Evolutionary conservation across 768 basidiomycete species (phyloP), one percentile per base, ranked within the genome.

Genomic region (Pleurotus platypus): DNA sequence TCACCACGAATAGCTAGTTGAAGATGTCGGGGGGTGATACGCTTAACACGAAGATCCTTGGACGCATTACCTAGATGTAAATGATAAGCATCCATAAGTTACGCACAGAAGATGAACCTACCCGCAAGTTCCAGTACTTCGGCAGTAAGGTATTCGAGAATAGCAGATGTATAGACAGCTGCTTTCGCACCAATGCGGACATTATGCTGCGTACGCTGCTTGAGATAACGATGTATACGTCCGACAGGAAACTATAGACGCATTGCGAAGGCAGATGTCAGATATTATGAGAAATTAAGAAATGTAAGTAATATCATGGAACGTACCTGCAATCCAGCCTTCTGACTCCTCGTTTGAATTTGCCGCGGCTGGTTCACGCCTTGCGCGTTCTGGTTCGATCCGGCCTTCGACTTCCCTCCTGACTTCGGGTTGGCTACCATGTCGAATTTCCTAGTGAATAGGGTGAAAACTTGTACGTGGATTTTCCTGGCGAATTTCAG

Each of bases 151-250:
- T 98, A 98, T 72, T 98, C 95, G 56, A 97, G 80, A 63, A 97
- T 94, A 30, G 95, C 94, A 38, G 91, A 87, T n/a, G 92, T 93
- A 71, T 96, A 96, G 13, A 98, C 95, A 7, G 95, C 94, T 24
- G 94, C 94, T 70, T 97, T 97, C n/a, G 94, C 95, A 26, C 94
- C 95, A 61, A 98, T 93, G 38, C 94, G 89, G 55, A 96, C 87
- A 67, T 94, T 95, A 73, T 95, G 89, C 69, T 94, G 91, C 15
- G 92, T 96, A 62, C 90, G 83, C 67, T 88, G 88, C 70, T 97
- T 94, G 62, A 97, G 75, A 74, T 92, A 96, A 77, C 95, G 85
- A 70, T 98, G 95, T 57, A 97, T 94, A 92, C 94, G 94, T 50
- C 94, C 94, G 46, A 97, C 95, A 38, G 94, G 94, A 72, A 97